Conservation (phyloP, 2,329 filamentous ascomycete species). For the Aspergillus glaucus region DNA sequence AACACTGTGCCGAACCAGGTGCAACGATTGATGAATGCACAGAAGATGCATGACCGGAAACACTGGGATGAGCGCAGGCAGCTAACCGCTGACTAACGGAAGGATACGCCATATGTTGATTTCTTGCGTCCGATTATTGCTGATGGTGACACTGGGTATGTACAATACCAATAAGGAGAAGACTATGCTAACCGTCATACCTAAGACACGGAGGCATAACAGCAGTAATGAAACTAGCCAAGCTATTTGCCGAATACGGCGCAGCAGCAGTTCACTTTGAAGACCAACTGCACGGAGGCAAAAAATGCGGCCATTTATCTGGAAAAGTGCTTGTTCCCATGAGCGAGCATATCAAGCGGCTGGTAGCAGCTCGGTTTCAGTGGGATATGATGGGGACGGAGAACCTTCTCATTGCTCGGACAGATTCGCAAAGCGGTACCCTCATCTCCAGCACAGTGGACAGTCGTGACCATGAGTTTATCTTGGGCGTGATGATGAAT, state of each 20-base stretch:
- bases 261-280: constrained; percentile 96
- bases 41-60: constrained; percentile 93
- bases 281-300: constrained; percentile 94
- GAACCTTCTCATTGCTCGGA: constrained; percentile 89
- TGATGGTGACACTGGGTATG: constrained; percentile 80
- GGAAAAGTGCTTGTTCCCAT: constrained; percentile 93
- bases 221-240: constrained; percentile 90
- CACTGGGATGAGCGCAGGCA: constrained; percentile 82
- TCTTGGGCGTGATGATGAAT: constrained; percentile 77
- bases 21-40: constrained; percentile 89
- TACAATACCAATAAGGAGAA: not conserved
- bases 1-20: constrained; percentile 99
- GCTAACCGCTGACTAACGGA: constrained; percentile 66
- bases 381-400: constrained; percentile 98
- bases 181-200: constrained; percentile 2
- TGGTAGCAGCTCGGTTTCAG: constrained; percentile 87
- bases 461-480: constrained; percentile 92
- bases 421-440: constrained; percentile 89
- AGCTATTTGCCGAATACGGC: constrained; percentile 94
- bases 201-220: constrained; percentile 77
- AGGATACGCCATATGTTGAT: constrained; percentile 74
- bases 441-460: constrained; percentile 87
- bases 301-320: constrained; percentile 95
- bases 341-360: constrained; percentile 91
- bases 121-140: constrained; percentile 93